Conservation (phyloP, 345 rosid species). For the Erucastrum elatum region DNA sequence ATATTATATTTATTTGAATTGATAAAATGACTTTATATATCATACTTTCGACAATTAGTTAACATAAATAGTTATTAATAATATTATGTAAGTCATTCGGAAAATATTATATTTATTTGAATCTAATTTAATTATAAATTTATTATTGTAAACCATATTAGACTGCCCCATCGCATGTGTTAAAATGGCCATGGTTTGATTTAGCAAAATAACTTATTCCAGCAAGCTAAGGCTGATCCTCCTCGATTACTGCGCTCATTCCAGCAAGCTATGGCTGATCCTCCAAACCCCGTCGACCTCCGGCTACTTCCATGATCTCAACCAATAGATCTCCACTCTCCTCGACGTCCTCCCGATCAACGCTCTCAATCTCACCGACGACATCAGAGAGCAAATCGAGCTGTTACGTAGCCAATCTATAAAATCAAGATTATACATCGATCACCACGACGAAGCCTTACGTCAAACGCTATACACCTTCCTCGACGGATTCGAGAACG, state of each 20-base stretch:
- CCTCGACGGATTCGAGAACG: conserved; percentile 71
- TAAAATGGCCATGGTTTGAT: too few relatives aligned
- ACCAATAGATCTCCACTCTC: conserved; percentile 81
- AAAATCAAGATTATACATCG: conserved; percentile 54
- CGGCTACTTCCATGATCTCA: conserved; percentile 90
- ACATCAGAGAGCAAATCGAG: conserved; percentile 77
- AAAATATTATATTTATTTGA: too few relatives aligned
- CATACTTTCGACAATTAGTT: too few relatives aligned
- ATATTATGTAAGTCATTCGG: too few relatives aligned
- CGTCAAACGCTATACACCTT: conserved; percentile 54
- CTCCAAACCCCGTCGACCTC: conserved; percentile 77
- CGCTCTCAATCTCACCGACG: conserved; percentile 63
- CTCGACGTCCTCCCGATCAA: conserved; percentile 77
- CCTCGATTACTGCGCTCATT: conserved; percentile 71
- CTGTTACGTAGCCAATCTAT: conserved; percentile 67
- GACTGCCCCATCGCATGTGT: too few relatives aligned
- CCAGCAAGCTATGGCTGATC: conserved; percentile 91
- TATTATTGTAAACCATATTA: too few relatives aligned
- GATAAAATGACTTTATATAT: too few relatives aligned
- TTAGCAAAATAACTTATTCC: too few relatives aligned
- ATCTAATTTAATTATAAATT: too few relatives aligned
- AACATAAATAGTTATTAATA: too few relatives aligned
- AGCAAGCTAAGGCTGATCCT: conserved; percentile 37
- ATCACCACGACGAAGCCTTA: conserved; percentile 66
- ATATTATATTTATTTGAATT: too few relatives aligned